These are phyloP conservation scores for Chlamydomonas schloesseri DNA, from an alignment of 139 green algal species.

Conservation along the genomic window DNA sequence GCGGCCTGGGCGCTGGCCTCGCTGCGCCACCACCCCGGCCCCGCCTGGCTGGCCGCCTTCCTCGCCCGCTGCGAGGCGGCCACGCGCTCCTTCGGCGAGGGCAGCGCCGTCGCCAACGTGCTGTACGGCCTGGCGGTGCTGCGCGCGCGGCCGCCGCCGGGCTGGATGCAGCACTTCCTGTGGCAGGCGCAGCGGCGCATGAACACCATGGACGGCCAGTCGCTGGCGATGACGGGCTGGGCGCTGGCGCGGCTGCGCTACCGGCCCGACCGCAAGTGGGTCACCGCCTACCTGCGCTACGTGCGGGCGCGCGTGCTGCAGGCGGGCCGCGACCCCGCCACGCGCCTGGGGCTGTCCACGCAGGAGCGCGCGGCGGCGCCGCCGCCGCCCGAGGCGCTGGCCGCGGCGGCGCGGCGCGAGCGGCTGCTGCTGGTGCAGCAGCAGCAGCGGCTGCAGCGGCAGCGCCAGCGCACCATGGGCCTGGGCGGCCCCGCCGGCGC, in stretches of 20 bases:
- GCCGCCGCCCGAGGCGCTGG: neutral
- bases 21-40: constrained; percentile 26
- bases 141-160: constrained; percentile 5
- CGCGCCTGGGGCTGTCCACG: neutral
- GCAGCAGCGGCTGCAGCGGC: constrained; percentile 8
- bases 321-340: neutral
- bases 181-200: constrained; percentile 41
- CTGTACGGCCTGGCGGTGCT: constrained; percentile 18
- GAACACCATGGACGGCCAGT: constrained; percentile 44
- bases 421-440: neutral
- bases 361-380: neutral
- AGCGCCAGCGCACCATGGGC: neutral
- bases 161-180: constrained; percentile 50
- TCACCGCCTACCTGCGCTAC: constrained; percentile 11
- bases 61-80: neutral
- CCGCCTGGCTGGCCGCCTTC: constrained; percentile 30
- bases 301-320: neutral
- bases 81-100: constrained; percentile 16
- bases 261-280: constrained; percentile 34
- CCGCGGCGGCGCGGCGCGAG: neutral
- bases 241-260: constrained; percentile 40
- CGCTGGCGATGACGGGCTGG: constrained; percentile 38
- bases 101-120: neutral
- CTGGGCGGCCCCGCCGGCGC: neutral
- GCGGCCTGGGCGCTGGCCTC: constrained; percentile 38